Evolutionary conservation across 371 early-diverging fungal genomes (phyloP), one percentile per base, ranked within the genome.

Genomic region (Mortierella sp.): DNA sequence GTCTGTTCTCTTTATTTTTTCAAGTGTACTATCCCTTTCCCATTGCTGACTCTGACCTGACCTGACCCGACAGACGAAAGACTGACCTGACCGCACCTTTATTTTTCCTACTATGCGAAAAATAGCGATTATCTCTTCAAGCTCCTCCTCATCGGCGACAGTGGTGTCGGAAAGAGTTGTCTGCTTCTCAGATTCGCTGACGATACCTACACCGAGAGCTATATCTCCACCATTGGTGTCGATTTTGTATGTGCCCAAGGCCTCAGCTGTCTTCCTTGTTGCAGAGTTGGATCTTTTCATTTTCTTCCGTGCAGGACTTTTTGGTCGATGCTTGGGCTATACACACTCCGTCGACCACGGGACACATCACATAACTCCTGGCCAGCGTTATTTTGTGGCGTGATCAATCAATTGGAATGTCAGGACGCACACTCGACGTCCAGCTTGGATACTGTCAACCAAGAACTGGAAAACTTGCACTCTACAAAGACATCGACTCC

Each of bases 151-250:
- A 99, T 99, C 88, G 99, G 99, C 53, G 99, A 99, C 91, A 96
- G 96, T 84, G 99, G 98, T 80, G 99, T 99, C 47, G 99, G 99
- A 72, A 99, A 99, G 91, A 97, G 97, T 71, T 99, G 99, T 87
- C 90, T 99, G 67, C 92, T 99, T 76, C 93, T 97, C 43, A 96
- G 99, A 85, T 99, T 99, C 86, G 97, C 98, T 29, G 99, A 99
- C 87, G 98, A 98, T 90, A 97, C 97, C 66, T 99, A 97, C 89
- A 98, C 98, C 39, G 96, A 97, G 85, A 95, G 96, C 79, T 99
- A 98, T 89, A 98, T 98, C 87, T 96, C 98, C 66, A 99, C 99
- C 76, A 99, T 99, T 74, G 99, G 99, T 66, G 99, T 99, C 41
- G 99, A 99, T 90, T 95, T 95, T 81, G 93, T 92, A 91, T 86